A percentile compares a stretch with the other conserved stretches of the same genome.
Conservation (phyloP, 2,329 filamentous ascomycete species). For the Ambrosiella beaveri region DNA sequence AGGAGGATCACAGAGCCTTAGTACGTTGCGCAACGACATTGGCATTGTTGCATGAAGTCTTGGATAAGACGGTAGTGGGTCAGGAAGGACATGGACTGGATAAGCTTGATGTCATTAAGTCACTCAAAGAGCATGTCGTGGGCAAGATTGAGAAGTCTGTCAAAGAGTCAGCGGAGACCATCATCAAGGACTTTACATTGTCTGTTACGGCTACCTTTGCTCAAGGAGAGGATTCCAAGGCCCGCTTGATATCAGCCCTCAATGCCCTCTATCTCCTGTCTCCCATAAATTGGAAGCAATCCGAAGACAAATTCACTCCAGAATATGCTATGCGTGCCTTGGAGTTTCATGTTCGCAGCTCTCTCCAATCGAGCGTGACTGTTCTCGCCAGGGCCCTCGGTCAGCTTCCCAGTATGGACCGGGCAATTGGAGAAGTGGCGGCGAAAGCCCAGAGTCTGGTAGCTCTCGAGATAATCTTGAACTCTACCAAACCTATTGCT, state of each 20-base stretch:
- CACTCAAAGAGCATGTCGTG: constrained; percentile 52
- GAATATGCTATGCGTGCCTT: constrained; percentile 57
- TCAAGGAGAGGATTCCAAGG: constrained; percentile 56
- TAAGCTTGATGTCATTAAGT: constrained; percentile 52
- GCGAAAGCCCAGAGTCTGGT: constrained; percentile 79
- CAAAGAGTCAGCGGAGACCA: constrained; percentile 56
- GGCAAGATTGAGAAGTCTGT: constrained; percentile 56
- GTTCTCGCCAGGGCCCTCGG: constrained; percentile 59
- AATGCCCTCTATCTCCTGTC: constrained; percentile 68
- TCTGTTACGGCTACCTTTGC: constrained; percentile 37
- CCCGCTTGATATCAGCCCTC: constrained; percentile 56
- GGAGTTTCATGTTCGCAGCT: constrained; percentile 65
- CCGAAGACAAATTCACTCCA: constrained; percentile 40
- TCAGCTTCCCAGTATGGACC: constrained; percentile 65
- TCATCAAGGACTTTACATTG: constrained; percentile 70
- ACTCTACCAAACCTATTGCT: constrained; percentile 44
- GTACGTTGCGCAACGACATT: constrained; percentile 71
- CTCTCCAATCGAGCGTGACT: constrained; percentile 62
- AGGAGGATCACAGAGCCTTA: constrained; percentile 60
- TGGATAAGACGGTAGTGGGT: constrained; percentile 47
- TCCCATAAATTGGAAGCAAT: constrained; percentile 27
- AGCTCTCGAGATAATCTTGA: constrained; percentile 66
- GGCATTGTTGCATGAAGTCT: constrained; percentile 55
- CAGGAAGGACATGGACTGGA: constrained; percentile 65
- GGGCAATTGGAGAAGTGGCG: constrained; percentile 65